Percentiles rank a stretch among this genome's conserved stretches.
Evolutionary conservation across 352 stramenopile genomes (phyloP).

Genomic region (Pythium chondricola): DNA sequence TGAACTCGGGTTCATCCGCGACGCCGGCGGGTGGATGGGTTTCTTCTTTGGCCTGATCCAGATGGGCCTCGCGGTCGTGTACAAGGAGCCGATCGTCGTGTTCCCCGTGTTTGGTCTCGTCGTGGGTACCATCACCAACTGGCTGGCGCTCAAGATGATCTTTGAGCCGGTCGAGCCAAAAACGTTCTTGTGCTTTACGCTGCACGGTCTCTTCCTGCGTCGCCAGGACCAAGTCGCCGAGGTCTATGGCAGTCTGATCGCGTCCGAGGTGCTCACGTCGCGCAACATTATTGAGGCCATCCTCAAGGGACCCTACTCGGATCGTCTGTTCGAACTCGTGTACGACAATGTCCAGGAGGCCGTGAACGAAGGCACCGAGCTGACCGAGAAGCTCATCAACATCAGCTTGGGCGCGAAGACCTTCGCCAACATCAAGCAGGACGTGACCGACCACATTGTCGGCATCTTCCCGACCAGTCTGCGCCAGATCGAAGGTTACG

Average conservation of each 20-base stretch:
- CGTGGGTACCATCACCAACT: constrained; percentile 97
- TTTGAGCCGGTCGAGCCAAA: constrained; percentile 88
- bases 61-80: constrained; percentile 87
- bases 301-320: constrained; percentile 81
- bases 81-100: constrained; percentile 71
- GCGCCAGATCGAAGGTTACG: constrained; percentile 91
- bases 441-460: constrained; percentile 86
- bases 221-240: constrained; percentile 89
- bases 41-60: constrained; percentile 85
- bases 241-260: constrained; percentile 84
- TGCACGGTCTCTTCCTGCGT: constrained; percentile 94
- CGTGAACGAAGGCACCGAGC: constrained; percentile 67
- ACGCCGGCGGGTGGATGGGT: constrained; percentile 88
- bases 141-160: constrained; percentile 92
- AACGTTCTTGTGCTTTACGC: constrained; percentile 83
- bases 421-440: constrained; percentile 82
- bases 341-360: constrained; percentile 85
- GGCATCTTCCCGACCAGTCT: constrained; percentile 82
- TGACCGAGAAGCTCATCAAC: constrained; percentile 83
- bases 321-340: constrained; percentile 82
- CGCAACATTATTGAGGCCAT: constrained; percentile 89
- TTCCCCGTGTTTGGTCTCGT: constrained; percentile 92
- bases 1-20: constrained; percentile 89
- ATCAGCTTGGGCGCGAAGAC: constrained; percentile 78
- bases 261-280: constrained; percentile 80